Percentiles rank a stretch among this genome's conserved stretches.
These are phyloP conservation scores for Aureobasidium sp. DNA, from an alignment of 2,329 filamentous ascomycete genomes.

Conservation along the genomic window DNA sequence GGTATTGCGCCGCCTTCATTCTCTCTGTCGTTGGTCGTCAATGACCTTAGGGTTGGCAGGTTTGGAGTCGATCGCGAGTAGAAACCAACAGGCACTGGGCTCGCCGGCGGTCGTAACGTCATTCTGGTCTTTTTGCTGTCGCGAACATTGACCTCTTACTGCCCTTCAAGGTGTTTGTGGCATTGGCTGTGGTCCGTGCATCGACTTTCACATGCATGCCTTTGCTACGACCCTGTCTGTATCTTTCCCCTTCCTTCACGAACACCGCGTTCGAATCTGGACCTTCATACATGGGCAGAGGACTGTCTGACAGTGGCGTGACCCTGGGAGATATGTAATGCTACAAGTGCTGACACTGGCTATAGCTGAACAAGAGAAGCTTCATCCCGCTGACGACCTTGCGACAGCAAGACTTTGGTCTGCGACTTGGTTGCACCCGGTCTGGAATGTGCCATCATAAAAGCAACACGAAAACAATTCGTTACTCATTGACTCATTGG, in stretches of 20 bases:
- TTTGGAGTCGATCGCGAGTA: conserved; percentile 41
- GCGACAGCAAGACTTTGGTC: too few relatives aligned
- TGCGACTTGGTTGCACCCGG: too few relatives aligned
- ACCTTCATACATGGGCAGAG: too few relatives aligned
- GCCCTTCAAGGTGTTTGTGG: conserved; percentile 3
- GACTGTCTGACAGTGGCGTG: too few relatives aligned
- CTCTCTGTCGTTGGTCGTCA: conserved; percentile 22
- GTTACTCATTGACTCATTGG: too few relatives aligned
- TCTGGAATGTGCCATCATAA: too few relatives aligned
- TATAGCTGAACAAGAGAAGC: too few relatives aligned
- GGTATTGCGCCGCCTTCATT: conserved; percentile 22
- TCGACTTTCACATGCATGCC: background rate
- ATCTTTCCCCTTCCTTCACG: background rate
- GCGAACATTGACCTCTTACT: background rate
- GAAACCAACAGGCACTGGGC: conserved; percentile 28
- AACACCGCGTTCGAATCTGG: too few relatives aligned
- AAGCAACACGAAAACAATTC: too few relatives aligned
- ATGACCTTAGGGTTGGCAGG: conserved; percentile 30
- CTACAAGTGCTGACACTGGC: too few relatives aligned
- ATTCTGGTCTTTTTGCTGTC: conserved; percentile 19
- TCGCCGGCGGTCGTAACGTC: conserved; percentile 37
- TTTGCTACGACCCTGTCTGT: background rate
- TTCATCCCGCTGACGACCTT: too few relatives aligned
- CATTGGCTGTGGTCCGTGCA: background rate
- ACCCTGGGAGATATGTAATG: too few relatives aligned